These are phyloP conservation scores for Chlorella ohadii DNA, from an alignment of 139 green algal species.

Conservation along the genomic window DNA sequence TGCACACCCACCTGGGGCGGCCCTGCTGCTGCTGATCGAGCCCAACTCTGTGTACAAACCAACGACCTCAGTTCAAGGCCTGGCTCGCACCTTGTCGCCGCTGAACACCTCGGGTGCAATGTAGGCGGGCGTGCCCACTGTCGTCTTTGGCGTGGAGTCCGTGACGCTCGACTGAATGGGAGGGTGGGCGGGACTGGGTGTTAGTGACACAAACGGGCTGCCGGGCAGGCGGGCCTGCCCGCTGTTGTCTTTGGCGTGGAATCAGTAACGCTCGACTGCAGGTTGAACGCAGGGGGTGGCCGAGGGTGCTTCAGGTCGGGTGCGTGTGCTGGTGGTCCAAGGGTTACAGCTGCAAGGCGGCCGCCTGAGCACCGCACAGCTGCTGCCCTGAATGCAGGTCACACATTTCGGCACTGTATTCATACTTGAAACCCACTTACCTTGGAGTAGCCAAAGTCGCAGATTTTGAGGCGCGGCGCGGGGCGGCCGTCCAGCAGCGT, in stretches of 20 bases:
- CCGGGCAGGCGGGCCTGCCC: no score
- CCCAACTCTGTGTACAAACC: neutral
- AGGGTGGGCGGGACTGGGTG: constrained; percentile 18
- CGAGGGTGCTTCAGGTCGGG: no score
- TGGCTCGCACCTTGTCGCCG: constrained; percentile 56
- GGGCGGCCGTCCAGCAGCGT: constrained; percentile 90
- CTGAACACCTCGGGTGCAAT: constrained; percentile 96
- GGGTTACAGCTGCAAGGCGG: no score
- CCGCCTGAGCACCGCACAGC: no score
- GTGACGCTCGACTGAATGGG: constrained; percentile 72
- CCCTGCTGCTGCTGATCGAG: no score
- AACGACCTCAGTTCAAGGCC: no score
- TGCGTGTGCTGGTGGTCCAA: no score
- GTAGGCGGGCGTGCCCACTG: constrained; percentile 98
- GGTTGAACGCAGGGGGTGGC: neutral
- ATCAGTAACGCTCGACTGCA: neutral
- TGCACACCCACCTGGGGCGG: no score
- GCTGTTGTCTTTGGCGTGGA: neutral
- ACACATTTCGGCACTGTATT: no score
- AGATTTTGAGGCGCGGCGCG: constrained; percentile 93
- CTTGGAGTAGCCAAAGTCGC: constrained; percentile 93
- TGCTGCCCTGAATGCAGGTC: no score
- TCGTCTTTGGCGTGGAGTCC: constrained; percentile 96
- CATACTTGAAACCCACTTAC: no score
- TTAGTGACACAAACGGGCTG: no score